A percentile compares a stretch with the other conserved stretches of the same genome.
phyloP scores from a whole-genome alignment of 371 early-diverging fungal genomes.

The Rhizomucor pusillus region DNA sequence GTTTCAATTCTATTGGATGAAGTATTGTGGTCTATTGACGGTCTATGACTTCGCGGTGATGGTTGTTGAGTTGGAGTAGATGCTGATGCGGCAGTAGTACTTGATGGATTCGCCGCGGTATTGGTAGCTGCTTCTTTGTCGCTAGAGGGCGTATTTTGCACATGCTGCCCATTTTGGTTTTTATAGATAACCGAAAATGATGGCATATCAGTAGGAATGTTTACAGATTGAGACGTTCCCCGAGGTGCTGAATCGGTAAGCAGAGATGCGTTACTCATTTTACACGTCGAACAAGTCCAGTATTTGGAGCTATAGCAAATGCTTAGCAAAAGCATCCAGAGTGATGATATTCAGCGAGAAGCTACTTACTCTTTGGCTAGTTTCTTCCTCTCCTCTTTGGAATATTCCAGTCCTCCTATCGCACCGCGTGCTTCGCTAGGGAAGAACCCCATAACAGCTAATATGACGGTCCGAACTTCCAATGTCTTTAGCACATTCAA shows the following conservation, averaged over 20 bases:
- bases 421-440: constrained; percentile 76
- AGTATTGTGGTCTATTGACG: not conserved
- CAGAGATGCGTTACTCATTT: constrained; percentile 18
- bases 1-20: not conserved
- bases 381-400: constrained; percentile 61
- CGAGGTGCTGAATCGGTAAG: constrained; percentile 20
- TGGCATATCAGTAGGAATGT: constrained; percentile 1
- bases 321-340: not conserved
- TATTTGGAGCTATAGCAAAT: constrained; percentile 16
- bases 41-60: not conserved
- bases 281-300: constrained; percentile 32
- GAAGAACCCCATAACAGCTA: constrained; percentile 81
- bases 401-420: constrained; percentile 81
- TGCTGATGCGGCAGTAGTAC: no score
- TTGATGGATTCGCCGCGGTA: no score
- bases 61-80: constrained; percentile 1
- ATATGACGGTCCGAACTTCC: constrained; percentile 80
- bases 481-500: no score
- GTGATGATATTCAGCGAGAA: not conserved
- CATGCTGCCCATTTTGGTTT: not conserved
- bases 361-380: constrained; percentile 62
- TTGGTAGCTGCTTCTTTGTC: not conserved
- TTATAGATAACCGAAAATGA: no score
- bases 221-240: constrained; percentile 1
- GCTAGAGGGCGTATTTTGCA: not conserved